Base-by-base conservation (phyloP, 805 yeast genomes). In the Phaffomyces antillensis region DNA sequence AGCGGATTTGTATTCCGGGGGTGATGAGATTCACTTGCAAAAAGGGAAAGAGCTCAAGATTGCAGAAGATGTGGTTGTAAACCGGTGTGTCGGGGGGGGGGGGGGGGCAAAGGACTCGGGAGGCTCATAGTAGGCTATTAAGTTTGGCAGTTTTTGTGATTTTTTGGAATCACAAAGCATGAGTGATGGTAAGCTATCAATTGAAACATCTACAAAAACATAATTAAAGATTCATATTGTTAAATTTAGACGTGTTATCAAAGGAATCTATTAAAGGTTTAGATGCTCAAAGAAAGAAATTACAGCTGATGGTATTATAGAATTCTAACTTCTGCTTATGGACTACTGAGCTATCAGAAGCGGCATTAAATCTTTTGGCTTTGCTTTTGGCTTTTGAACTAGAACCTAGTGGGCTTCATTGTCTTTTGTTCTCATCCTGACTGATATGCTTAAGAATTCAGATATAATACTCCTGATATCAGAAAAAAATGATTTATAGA, bases 341-440 rank as follows among this genome's bases (percentile, higher is more conserved):
- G 66, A 8, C 54, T 49, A 13, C 63, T 44, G 67, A 65, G 8
- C 54, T 49, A 13, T 64, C 70, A 8, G 65, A 66, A 45, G 62
- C 64, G 7, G 67, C 65, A 3, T 37, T 67, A 42, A 67, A 68
- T 53, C 60, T 53, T 47, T 44, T 58, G 13, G 54, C 50, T 10
- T 55, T 45, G 35, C 51, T 54, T 17, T 33, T 69, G 30, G 44
- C 62, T 35, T 13, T 16, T 25, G 71, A 67, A 43, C 41, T 60
- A 25, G 43, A 41, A 18, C 41, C 26, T 3, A 60, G 61, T 37
- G 61, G 56, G 2, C 65, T 60, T 60, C 46, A 59, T 53, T 11
- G 56, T 63, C 36, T 49, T 65, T 24, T 50, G 67, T 15, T 12
- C 67, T 13, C 68, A 66, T 41, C 76, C 76, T 1, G 73, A 65